Conservation (phyloP, 306 rosid species). For the Urtica urens region DNA sequence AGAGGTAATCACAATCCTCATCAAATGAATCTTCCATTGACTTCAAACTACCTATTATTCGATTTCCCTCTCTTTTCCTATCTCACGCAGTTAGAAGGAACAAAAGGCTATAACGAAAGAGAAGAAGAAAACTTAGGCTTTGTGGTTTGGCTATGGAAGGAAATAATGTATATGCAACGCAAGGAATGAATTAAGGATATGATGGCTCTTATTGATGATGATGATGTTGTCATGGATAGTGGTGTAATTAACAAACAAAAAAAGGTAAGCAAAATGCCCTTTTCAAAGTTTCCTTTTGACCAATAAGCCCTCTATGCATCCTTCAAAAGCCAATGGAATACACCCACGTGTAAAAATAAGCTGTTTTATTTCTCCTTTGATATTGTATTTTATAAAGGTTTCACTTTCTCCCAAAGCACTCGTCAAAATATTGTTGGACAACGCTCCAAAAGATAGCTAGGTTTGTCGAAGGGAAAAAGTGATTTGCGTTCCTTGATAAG, state of each 20-base stretch:
- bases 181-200: conserved; percentile 31
- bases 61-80: background rate
- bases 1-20: conserved; percentile 81
- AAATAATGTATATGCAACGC: conserved; percentile 37
- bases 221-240: conserved; percentile 15
- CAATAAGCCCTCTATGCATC: background rate
- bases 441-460: no score
- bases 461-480: no score
- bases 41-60: background rate
- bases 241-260: conserved; percentile 5
- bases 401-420: no score
- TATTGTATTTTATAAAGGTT: background rate
- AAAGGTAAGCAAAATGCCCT: background rate
- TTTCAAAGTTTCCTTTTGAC: background rate
- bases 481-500: no score
- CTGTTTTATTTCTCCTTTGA: background rate
- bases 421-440: conserved; percentile 3
- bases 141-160: background rate
- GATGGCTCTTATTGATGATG: conserved; percentile 17
- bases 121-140: background rate
- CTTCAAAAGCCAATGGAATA: background rate
- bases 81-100: background rate
- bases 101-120: background rate
- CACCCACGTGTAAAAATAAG: background rate
- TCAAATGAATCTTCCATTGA: conserved; percentile 60